Conservation (phyloP, 805 yeast genomes). For the Komagataella mondaviorum region DNA sequence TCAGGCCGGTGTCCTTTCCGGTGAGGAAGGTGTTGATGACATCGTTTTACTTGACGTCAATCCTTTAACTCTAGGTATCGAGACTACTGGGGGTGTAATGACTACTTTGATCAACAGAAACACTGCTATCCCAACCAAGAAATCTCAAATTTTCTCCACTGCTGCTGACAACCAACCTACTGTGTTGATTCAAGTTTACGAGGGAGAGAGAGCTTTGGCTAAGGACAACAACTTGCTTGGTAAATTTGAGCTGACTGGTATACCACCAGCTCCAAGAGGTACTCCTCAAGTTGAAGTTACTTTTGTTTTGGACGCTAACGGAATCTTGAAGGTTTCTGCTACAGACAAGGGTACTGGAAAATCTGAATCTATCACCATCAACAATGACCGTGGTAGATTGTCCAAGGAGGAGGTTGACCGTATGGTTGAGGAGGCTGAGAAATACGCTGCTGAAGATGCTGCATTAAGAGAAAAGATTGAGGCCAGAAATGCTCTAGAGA, state of each 20-base stretch:
- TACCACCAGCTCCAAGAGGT: conserved; percentile 89
- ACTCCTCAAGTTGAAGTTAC: conserved; percentile 85
- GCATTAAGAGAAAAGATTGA: conserved; percentile 74
- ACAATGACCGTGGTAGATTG: conserved; percentile 90
- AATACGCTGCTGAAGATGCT: conserved; percentile 84
- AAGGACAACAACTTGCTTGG: conserved; percentile 87
- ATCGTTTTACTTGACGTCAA: conserved; percentile 85
- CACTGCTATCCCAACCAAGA: conserved; percentile 91
- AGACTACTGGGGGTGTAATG: conserved; percentile 97
- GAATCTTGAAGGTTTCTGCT: conserved; percentile 77
- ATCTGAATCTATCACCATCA: conserved; percentile 79
- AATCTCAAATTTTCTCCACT: conserved; percentile 90
- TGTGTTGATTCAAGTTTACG: conserved; percentile 85
- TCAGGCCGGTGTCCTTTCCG: conserved; percentile 95
- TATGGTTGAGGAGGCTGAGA: conserved; percentile 96
- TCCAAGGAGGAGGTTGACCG: conserved; percentile 90
- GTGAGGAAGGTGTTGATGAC: conserved; percentile 89
- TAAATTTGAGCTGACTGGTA: conserved; percentile 74
- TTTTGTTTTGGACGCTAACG: conserved; percentile 79
- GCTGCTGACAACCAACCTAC: conserved; percentile 96
- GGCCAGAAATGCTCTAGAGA: conserved; percentile 79
- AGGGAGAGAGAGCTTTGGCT: conserved; percentile 93
- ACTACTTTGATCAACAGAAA: conserved; percentile 90
- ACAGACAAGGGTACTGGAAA: conserved; percentile 92
- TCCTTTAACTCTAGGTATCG: conserved; percentile 90